phyloP scores from a whole-genome alignment of 331 rosid species.

The Malus hybrid region DNA sequence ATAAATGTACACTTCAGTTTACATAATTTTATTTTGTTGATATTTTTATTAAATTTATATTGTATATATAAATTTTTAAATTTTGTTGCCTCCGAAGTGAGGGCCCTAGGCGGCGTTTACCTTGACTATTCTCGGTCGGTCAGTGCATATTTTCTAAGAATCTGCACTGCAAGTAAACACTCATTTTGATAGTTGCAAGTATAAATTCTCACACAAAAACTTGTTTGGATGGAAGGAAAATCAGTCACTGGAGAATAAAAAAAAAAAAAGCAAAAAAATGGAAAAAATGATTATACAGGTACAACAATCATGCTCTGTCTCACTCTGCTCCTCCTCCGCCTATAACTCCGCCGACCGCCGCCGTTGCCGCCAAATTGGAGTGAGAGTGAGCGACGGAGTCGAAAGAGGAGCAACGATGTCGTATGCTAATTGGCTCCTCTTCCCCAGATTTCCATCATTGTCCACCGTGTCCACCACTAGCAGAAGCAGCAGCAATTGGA shows the following conservation, averaged over 20 bases:
- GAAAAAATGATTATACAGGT: background rate
- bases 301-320: background rate
- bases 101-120: no score
- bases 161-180: background rate
- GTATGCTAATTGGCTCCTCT: background rate
- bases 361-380: background rate
- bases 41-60: no score
- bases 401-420: background rate
- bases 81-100: no score
- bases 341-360: background rate
- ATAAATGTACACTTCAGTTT: no score
- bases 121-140: no score
- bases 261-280: no score
- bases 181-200: background rate
- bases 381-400: no score
- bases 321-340: background rate
- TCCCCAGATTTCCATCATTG: background rate
- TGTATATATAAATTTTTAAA: no score
- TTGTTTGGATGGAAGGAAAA: conserved; percentile 3
- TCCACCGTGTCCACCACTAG: background rate
- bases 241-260: background rate
- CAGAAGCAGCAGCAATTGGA: background rate
- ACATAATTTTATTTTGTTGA: no score
- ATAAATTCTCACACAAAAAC: background rate
- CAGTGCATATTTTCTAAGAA: background rate